A percentile compares a stretch with the other conserved stretches of the same genome.
These are phyloP conservation scores for Hypsizygus marmoreus DNA, from an alignment of 768 basidiomycete genomes.

Conservation along the genomic window DNA sequence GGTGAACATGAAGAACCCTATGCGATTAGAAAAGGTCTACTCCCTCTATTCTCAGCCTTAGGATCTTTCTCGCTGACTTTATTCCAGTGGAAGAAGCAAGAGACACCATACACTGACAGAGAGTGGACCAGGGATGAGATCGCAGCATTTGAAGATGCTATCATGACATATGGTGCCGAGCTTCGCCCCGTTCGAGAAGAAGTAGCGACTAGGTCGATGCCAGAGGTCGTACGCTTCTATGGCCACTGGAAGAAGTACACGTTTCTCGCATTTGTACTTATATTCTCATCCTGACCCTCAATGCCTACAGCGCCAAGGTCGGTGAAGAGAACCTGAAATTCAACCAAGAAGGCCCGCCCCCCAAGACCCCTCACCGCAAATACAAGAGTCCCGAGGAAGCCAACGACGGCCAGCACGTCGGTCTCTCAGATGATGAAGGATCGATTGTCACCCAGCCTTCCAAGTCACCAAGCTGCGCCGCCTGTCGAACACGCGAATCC, in stretches of 20 bases:
- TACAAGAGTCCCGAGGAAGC: slow-evolving; percentile 42
- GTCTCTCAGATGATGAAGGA: slow-evolving; percentile 70
- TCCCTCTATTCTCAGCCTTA: background rate
- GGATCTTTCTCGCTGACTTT: slow-evolving; percentile 2
- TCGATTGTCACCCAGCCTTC: slow-evolving; percentile 65
- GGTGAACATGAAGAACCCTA: slow-evolving; percentile 62
- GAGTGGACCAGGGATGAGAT: slow-evolving; percentile 73
- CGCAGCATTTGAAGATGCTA: slow-evolving; percentile 76
- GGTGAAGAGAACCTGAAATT: slow-evolving; percentile 67
- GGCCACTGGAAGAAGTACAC: slow-evolving; percentile 83
- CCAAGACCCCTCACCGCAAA: slow-evolving; percentile 35
- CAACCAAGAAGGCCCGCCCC: slow-evolving; percentile 37
- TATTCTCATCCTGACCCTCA: slow-evolving; percentile 13
- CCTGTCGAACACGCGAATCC: slow-evolving; percentile 82
- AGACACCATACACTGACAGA: slow-evolving; percentile 66
- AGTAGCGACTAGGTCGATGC: slow-evolving; percentile 64
- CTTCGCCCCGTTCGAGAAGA: slow-evolving; percentile 78
- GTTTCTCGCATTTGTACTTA: slow-evolving; percentile 1
- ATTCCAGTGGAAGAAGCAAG: slow-evolving; percentile 70
- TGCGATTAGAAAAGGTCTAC: slow-evolving; percentile 66
- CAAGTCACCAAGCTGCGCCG: slow-evolving; percentile 70
- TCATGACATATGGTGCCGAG: slow-evolving; percentile 73
- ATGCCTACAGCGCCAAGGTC: slow-evolving; percentile 53
- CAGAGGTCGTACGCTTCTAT: slow-evolving; percentile 83
- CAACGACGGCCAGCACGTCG: slow-evolving; percentile 47